Evolutionary conservation across 75 land plant genomes (phyloP).

Genomic region (Pinus taeda): DNA sequence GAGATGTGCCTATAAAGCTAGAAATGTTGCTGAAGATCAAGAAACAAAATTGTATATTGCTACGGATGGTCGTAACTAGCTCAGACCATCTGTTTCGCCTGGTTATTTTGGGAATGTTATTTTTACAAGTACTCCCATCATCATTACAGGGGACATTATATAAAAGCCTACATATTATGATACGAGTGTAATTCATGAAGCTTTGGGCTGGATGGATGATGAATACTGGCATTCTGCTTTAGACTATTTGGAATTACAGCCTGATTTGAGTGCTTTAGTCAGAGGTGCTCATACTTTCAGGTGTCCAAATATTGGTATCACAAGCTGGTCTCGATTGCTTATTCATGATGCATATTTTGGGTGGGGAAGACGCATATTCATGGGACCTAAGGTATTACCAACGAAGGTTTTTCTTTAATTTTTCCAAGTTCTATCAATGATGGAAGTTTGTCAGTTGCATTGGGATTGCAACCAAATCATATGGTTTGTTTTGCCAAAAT

Average conservation of each 20-base stretch:
- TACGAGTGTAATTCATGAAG: slow-evolving; percentile 25
- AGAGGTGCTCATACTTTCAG: slow-evolving; percentile 38
- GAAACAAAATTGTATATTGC: slow-evolving; percentile 69
- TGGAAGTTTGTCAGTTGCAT: slow-evolving; percentile 39
- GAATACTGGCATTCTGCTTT: slow-evolving; percentile 37
- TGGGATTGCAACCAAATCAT: slow-evolving; percentile 42
- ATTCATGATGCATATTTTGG: slow-evolving; percentile 67
- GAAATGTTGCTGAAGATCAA: slow-evolving; percentile 41
- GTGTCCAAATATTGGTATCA: slow-evolving; percentile 52
- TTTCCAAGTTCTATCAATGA: slow-evolving; percentile 28
- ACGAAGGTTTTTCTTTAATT: slow-evolving; percentile 35
- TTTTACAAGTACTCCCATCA: slow-evolving; percentile 62
- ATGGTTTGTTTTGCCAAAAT: slow-evolving; percentile 33
- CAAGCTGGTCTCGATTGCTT: slow-evolving; percentile 61
- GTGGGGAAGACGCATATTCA: slow-evolving; percentile 76
- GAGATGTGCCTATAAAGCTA: slow-evolving; percentile 61
- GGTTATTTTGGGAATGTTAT: slow-evolving; percentile 80
- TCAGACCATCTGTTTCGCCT: slow-evolving; percentile 57
- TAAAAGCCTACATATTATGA: slow-evolving; percentile 21
- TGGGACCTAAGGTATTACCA: slow-evolving; percentile 53
- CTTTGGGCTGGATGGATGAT: slow-evolving; percentile 31
- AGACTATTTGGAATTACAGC: slow-evolving; percentile 45
- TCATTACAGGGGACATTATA: slow-evolving; percentile 43
- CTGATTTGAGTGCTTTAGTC: slow-evolving; percentile 23
- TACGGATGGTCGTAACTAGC: slow-evolving; percentile 54